Evolutionary conservation across 495 filamentous ascomycete species (phyloP).

Genomic region (Penicillium samsonianum): DNA sequence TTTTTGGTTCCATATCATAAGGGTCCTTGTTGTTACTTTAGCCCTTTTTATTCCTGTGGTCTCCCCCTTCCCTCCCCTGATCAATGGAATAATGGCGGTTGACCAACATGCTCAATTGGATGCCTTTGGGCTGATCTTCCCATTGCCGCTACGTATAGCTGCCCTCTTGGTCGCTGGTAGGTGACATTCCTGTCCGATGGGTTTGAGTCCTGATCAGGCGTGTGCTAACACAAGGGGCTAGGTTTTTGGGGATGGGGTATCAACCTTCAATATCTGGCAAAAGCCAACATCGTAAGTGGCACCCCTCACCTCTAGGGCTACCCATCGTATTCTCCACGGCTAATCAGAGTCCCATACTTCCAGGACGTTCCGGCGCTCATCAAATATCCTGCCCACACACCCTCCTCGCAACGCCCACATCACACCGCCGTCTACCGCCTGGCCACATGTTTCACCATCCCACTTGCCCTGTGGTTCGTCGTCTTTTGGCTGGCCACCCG

Average conservation of each 20-base stretch:
- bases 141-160: constrained; percentile 82
- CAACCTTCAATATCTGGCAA: constrained; percentile 79
- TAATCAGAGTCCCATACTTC: constrained; percentile 4
- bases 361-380: constrained; percentile 79
- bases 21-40: constrained; percentile 18
- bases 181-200: constrained; percentile 7
- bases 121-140: constrained; percentile 78
- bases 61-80: constrained; percentile 13
- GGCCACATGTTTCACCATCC: constrained; percentile 69
- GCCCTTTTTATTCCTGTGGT: constrained; percentile 6
- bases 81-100: constrained; percentile 71
- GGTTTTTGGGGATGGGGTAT: constrained; percentile 90
- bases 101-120: constrained; percentile 80
- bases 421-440: constrained; percentile 81
- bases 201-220: neutral
- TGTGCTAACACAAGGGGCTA: constrained; percentile 31
- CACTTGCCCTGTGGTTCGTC: constrained; percentile 67
- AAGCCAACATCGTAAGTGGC: constrained; percentile 65
- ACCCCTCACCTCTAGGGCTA: constrained; percentile 10
- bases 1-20: constrained; percentile 23
- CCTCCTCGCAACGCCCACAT: constrained; percentile 65
- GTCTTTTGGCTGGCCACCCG: constrained; percentile 82
- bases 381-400: constrained; percentile 70
- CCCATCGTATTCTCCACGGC: neutral
- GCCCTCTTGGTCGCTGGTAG: constrained; percentile 77